Evolutionary conservation across 2,329 filamentous ascomycete species (phyloP), one percentile per base, ranked within the genome.

Genomic region (Diaporthe vexans): DNA sequence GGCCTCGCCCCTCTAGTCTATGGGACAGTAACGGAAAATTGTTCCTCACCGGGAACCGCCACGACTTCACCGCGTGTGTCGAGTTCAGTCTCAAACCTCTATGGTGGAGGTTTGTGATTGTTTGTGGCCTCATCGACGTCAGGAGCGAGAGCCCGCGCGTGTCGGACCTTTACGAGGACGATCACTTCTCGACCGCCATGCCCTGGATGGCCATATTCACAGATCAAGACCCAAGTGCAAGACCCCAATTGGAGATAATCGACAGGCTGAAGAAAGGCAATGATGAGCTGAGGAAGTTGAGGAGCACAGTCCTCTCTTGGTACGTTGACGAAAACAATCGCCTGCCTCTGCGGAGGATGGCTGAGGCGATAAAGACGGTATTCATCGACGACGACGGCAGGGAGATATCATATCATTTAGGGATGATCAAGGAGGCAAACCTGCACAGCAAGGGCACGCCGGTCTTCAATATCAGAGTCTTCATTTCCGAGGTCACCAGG

Each of bases 401-500:
- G 6, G 74, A 75, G 37, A 71, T 75, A 7, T 21, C 35, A 1
- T 75, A 73, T 35, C 51, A 24, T 1, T 24, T 75, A 3, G n/a
- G 26, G 40, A 63, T 29, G 73, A 67, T 54, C 43, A 71, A 35
- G 26, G 69, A 40, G 8, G 37, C 37, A 40, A 40, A 40, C 10
- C 15, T n/a, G 1, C 48, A 72, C 35, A 57, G 29, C 40, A 71
- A 69, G 33, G 73, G 73, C 7, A 74, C 65, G 10, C 73, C 61
- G 0, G 70, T 74, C 1, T 74, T 74, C 54, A 73, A 68, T 24
- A 57, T 74, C 52, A 29, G 52, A 37, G 51, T 74, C 37, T 77
- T 75, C 74, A 71, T 78, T 35, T 79, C 79, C 73, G 77, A 77
- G 11, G n/a, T 73, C 5, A 57, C 43, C 72, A 21, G 59, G 26